phyloP scores from a whole-genome alignment of 2,329 filamentous ascomycete genomes.

The Colletotrichum spaethianum region DNA sequence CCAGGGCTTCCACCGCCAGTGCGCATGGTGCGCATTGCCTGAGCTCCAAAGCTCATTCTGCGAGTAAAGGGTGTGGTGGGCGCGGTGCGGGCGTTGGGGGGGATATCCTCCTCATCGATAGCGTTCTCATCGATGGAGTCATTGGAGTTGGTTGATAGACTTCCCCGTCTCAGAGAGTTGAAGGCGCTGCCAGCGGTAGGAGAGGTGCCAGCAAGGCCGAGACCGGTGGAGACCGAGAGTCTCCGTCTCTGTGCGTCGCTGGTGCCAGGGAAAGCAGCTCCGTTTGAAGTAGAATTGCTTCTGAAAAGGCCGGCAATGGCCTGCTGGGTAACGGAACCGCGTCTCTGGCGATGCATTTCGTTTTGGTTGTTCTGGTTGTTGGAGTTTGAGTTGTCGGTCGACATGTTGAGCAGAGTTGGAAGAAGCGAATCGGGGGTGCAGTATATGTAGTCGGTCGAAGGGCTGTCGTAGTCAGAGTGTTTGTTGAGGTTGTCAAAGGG shows the following conservation, averaged over 20 bases:
- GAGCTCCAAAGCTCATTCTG: conserved; percentile 90
- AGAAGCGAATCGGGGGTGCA: conserved; percentile 6
- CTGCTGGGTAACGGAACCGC: conserved; percentile 70
- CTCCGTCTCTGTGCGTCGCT: conserved; percentile 74
- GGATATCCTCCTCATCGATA: conserved; percentile 77
- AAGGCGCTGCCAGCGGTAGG: conserved; percentile 70
- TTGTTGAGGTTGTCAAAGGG: conserved; percentile 6
- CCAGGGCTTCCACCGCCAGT: conserved; percentile 71
- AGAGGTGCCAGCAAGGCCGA: conserved; percentile 80
- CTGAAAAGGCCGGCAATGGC: conserved; percentile 73
- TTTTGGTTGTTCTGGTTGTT: conserved; percentile 37
- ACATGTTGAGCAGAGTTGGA: conserved; percentile 34
- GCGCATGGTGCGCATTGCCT: conserved; percentile 81
- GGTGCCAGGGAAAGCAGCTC: conserved; percentile 61
- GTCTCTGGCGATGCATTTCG: conserved; percentile 57
- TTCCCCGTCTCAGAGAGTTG: conserved; percentile 71
- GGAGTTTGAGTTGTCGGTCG: conserved; percentile 32
- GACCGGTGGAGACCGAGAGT: conserved; percentile 81
- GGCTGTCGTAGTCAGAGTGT: background rate
- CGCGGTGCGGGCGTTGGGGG: conserved; percentile 66
- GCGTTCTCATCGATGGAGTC: conserved; percentile 80
- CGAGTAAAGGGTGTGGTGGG: conserved; percentile 84
- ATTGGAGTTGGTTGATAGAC: conserved; percentile 75
- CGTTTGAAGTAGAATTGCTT: conserved; percentile 65
- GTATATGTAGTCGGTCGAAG: conserved; percentile 25